Evolutionary conservation across 2,329 filamentous ascomycete genomes (phyloP), one percentile per base, ranked within the genome.

Genomic region (Pestalotiopsis sp.): DNA sequence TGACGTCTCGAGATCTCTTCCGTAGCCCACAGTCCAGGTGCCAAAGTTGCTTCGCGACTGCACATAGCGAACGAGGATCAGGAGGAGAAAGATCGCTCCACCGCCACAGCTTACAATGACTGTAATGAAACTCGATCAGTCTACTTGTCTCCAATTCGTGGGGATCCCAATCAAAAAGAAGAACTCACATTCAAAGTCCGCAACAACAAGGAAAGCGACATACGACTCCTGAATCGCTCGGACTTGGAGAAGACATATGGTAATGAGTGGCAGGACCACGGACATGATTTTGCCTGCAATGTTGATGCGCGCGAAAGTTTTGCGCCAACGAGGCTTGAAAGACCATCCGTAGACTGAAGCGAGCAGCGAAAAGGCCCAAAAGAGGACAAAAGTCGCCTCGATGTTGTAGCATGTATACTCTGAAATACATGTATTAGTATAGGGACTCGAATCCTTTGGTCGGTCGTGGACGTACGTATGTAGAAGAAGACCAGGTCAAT

Each of bases 31-130:
- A 57, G 75, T 77, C 78, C 78, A 81, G 0, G 74, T 73, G 11
- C 73, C 65, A 27, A 78, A 71, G 11, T 80, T 73, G 23, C 77
- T 72, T 20, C 80, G 77, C 14, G 80, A 79, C 66, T 78, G 76
- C 13, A 84, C 71, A 66, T 85, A 84, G 73, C 80, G 82, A 60
- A 73, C 76, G 4, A 84, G 73, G 45, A 83, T 83, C 27, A 79
- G 74, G 4, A 82, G 63, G 20, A 84, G 77, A 5, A 83, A 74
- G 4, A 81, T 58, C 17, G 74, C 75, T 17, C 81, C 80, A 17
- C 76, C 68, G 1, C 73, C 74, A 20, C 83, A 74, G 69, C 80
- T 80, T 11, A 77, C 66, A 38, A 81, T 75, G 74, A 84, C 83
- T 85, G 61, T 5, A 6, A 6, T 1, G 20, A 1, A 17, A 52